Conservation (phyloP, 2,329 filamentous ascomycete genomes). For the Fusarium nodosum region DNA sequence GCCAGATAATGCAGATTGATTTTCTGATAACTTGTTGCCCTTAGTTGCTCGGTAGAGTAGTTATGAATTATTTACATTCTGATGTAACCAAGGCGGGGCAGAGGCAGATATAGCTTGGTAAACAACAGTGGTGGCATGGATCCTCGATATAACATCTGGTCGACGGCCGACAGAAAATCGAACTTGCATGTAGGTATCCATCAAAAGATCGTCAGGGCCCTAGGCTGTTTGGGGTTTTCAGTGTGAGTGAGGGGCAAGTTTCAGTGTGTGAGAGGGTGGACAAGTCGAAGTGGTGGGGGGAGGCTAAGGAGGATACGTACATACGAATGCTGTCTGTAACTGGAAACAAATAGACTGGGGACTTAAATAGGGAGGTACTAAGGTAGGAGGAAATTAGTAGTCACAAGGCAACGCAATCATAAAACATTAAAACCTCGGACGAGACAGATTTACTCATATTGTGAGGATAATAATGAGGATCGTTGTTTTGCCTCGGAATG, state of each 20-base stretch:
- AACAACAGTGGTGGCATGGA: slow-evolving; percentile 20
- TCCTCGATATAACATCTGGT: slow-evolving; percentile 5
- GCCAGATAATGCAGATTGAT: not conserved
- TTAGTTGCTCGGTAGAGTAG: not conserved
- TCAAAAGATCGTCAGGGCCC: slow-evolving; percentile 48
- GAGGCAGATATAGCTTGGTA: slow-evolving; percentile 15
- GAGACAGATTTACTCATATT: slow-evolving; percentile 3
- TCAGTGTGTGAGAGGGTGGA: slow-evolving; percentile 40
- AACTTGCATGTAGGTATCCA: slow-evolving; percentile 25
- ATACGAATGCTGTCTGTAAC: slow-evolving; percentile 20
- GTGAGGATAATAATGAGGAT: slow-evolving; percentile 7
- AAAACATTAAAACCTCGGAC: slow-evolving; percentile 9
- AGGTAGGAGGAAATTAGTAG: slow-evolving; percentile 3
- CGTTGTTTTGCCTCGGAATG: slow-evolving; percentile 28
- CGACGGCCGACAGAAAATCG: slow-evolving; percentile 14
- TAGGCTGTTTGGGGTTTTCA: slow-evolving; percentile 32
- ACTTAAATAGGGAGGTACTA: slow-evolving; percentile 2
- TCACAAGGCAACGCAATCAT: slow-evolving; percentile 17
- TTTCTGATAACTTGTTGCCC: not conserved
- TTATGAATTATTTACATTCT: slow-evolving; percentile 21
- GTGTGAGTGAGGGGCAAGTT: slow-evolving; percentile 42
- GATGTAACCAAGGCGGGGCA: slow-evolving; percentile 29
- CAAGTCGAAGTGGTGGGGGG: slow-evolving; percentile 27
- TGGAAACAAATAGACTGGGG: slow-evolving; percentile 7
- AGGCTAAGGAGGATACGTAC: not conserved